These are phyloP conservation scores for Aspergillus caelatus DNA, from an alignment of 2,329 filamentous ascomycete species.

Conservation along the genomic window DNA sequence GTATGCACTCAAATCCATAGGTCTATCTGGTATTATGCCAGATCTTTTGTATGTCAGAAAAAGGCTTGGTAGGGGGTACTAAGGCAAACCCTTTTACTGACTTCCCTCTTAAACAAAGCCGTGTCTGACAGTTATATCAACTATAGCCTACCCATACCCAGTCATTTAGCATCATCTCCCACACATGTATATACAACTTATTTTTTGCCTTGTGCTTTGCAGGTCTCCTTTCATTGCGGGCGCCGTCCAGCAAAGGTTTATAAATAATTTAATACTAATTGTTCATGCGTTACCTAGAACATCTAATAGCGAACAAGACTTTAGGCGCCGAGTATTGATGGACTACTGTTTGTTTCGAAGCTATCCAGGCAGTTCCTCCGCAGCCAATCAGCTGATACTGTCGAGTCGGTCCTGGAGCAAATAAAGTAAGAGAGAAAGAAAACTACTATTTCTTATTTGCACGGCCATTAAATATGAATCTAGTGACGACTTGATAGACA, in stretches of 20 bases:
- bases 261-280: not conserved
- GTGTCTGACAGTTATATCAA: not conserved
- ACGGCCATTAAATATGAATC: too few species aligned
- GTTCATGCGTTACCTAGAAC: too few species aligned
- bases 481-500: too few species aligned
- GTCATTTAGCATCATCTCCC: too few species aligned
- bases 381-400: too few species aligned
- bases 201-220: not conserved
- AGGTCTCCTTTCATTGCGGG: not conserved
- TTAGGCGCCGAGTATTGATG: not conserved
- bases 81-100: not conserved
- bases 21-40: not conserved
- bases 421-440: too few species aligned
- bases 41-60: not conserved
- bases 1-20: too few species aligned
- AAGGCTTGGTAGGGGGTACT: not conserved
- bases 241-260: not conserved
- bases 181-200: not conserved
- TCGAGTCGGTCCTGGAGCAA: too few species aligned
- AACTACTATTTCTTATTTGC: too few species aligned
- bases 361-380: too few species aligned
- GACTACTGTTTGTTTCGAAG: not conserved
- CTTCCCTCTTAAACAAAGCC: not conserved
- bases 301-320: too few species aligned
- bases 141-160: not conserved